A percentile compares a stretch with the other conserved stretches of the same genome.
These are phyloP conservation scores for Penicillium paradoxum DNA, from an alignment of 495 filamentous ascomycete species.

Conservation along the genomic window DNA sequence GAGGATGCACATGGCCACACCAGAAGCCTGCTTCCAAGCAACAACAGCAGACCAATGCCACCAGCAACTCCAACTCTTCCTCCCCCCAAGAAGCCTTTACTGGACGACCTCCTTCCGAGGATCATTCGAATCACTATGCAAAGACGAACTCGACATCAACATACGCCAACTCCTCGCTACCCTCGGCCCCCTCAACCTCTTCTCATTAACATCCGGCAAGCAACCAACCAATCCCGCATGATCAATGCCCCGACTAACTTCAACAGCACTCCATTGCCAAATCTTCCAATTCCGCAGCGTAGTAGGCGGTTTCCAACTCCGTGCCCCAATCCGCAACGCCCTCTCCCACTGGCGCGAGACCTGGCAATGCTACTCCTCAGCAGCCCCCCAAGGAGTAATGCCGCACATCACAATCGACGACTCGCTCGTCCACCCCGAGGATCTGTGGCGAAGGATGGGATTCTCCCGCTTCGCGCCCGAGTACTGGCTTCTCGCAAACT, in stretches of 20 bases:
- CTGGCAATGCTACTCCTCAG: constrained; percentile 14
- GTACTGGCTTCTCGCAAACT: constrained; percentile 20
- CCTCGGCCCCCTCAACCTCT: constrained; percentile 19
- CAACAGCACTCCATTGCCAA: constrained; percentile 13
- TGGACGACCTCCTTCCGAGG: constrained; percentile 15
- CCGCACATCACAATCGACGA: constrained; percentile 16
- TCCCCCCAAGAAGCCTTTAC: constrained; percentile 7
- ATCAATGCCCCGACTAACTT: background rate
- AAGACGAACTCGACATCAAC: background rate
- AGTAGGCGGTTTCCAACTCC: constrained; percentile 10
- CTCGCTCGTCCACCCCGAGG: background rate
- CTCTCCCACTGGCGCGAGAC: constrained; percentile 14
- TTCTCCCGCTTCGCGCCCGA: constrained; percentile 17
- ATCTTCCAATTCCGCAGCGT: constrained; percentile 25
- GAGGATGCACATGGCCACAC: constrained; percentile 23
- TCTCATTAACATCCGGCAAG: constrained; percentile 16
- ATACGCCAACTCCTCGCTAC: constrained; percentile 5
- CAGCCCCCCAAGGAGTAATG: background rate
- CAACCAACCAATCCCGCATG: background rate
- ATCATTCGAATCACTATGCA: constrained; percentile 11
- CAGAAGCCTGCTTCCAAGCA: constrained; percentile 32
- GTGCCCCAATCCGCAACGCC: constrained; percentile 10
- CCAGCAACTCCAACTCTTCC: constrained; percentile 4
- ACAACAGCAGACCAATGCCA: constrained; percentile 18
- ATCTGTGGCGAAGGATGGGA: constrained; percentile 18